Evolutionary conservation across 2,329 filamentous ascomycete genomes (phyloP), one percentile per base, ranked within the genome.

Genomic region (Waltergamsia citrina): DNA sequence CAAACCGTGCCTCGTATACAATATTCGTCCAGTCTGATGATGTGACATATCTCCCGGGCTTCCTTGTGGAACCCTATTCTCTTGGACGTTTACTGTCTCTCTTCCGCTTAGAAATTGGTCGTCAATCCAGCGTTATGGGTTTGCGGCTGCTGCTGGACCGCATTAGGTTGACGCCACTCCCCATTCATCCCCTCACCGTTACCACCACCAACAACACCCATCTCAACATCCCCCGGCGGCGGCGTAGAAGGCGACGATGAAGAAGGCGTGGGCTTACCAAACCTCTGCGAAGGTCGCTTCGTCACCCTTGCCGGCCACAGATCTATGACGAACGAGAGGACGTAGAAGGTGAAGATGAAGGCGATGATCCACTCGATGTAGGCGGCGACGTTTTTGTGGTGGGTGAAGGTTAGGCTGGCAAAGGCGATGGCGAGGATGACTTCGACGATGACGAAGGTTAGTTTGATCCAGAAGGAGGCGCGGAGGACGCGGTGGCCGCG

Each of bases 301-400:
- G 77, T 82, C 41, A 71, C 65, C 3, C 82, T 65, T 9, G 85
- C 85, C 0, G 92, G 92, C 42, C 84, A 69, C 32, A 98, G 75
- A 60, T 98, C 90, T 52, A 95, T 69, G 49, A 81, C 71, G 65
- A 94, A 96, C 40, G 81, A 86, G 41, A 90, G 71, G 40, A 93
- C 69, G 61, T 94, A 96, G 51, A 88, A 81, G 34, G 83, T 85
- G 62, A 88, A 95, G 51, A 94, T 68, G 50, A 94, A 78, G 21
- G 86, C 75, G 43, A 95, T 77, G 39, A 75, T 52, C 75, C 75
- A 80, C 61, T 96, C 90, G 21, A 95, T 57, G 34, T 93, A 62
- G 6, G 87, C 92, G 25, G 80, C 85, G 2, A 63, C 58, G 55
- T 92, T 81, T 46, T 68, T 70, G 17, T 65, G 49, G 7, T 59